phyloP scores from a whole-genome alignment of 75 land plant genomes.

The Pinus taeda region DNA sequence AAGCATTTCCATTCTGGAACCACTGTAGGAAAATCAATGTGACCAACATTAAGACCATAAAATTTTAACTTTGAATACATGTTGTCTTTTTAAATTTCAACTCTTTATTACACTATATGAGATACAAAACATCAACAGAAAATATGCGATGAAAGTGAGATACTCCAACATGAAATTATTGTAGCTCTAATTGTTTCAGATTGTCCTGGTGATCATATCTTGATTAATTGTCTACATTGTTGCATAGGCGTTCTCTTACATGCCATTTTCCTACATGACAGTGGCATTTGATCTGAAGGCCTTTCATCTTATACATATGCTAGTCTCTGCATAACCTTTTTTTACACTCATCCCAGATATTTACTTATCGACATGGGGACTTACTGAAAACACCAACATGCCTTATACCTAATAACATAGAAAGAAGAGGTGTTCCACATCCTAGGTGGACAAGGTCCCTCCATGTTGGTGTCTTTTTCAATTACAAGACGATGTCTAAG shows the following conservation, averaged over 20 bases:
- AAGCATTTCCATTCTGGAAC: background rate
- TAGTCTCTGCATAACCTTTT: constrained; percentile 30
- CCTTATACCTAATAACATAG: too few species aligned
- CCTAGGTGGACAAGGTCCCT: too few species aligned
- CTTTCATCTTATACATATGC: constrained; percentile 14
- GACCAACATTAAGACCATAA: background rate
- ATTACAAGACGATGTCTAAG: too few species aligned
- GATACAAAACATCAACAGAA: background rate
- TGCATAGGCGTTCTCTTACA: constrained; percentile 36
- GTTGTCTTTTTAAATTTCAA: background rate
- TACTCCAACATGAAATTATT: background rate
- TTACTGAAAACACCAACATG: too few species aligned
- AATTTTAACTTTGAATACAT: background rate
- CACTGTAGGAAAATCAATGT: background rate
- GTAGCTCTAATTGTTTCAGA: background rate
- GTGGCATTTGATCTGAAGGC: constrained; percentile 9
- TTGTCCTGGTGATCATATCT: background rate
- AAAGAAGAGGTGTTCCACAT: too few species aligned
- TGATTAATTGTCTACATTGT: constrained; percentile 14
- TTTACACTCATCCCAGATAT: too few species aligned
- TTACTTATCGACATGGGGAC: too few species aligned
- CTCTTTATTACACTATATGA: background rate
- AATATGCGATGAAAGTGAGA: background rate
- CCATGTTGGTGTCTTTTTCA: too few species aligned
- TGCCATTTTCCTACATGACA: constrained; percentile 24